Evolutionary conservation across 1,139 yeast species (phyloP), one percentile per base, ranked within the genome.

Genomic region (Trichomonascaceae sp.): DNA sequence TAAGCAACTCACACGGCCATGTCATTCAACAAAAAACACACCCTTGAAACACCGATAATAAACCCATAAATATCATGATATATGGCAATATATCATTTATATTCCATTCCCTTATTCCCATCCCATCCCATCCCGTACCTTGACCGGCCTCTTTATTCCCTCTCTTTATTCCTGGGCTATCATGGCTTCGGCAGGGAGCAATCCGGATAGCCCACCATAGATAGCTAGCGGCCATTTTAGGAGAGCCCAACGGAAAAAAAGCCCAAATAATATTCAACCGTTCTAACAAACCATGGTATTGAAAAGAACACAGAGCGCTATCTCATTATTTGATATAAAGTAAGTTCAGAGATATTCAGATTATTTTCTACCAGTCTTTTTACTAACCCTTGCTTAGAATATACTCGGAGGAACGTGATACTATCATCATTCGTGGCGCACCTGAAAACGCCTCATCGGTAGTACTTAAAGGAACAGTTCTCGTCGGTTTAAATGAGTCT

Each of bases 401-500:
- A 45, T 56, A 60, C 22, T 59, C 63, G 12, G 47, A 61, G 24
- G 95, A 87, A 49, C 85, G 84, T 60, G 96, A 90, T 65, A 95
- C 90, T 7, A 72, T 93, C 18, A 81, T 93, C 3, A 70, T 93
- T 43, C 85, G 91, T 62, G 99, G 99, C 1, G 64, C 82, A 1
- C 81, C 86, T 1, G 78, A 79, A 48, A 93, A 85, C 54, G 96
- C 98, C 0, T 79, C 89, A 0, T 85, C 96, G 1, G 87, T 83
- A 1, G 71, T 86, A 13, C 69, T 93, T 41, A 74, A 85, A 0
- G 99, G 99, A 5, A 82, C 82, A 22, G 83, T 93, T 22, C 93
- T 87, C 0, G 71, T 93, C 36, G 80, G 95, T 0, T 82, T 88
- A 0, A 75, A 79, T 32, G 98, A 93, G 61, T 89, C 96, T 1